Evolutionary conservation across 257 asterid species (phyloP), one percentile per base, ranked within the genome.

Genomic region (Catharanthus roseus): DNA sequence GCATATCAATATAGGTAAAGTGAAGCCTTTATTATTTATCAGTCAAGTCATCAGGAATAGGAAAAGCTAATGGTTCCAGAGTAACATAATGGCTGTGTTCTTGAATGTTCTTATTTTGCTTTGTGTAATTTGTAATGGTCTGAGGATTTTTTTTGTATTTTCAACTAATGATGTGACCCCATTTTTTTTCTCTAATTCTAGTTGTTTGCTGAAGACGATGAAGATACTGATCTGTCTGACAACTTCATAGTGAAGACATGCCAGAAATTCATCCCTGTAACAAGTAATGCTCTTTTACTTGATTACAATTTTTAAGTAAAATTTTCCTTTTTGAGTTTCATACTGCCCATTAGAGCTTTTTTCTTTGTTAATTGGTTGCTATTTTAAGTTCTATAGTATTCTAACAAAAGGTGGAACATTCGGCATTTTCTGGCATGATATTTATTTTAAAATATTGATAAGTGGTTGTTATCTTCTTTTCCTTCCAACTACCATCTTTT

Each of bases 211-310:
- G 86, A 69, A 74, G 97, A 86, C 62, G 96, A 85, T 70, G 99
- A 85, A 70, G 97, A 91, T 34, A 77, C 85, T 41, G 97, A 95
- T 82, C 84, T 95, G 78, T 86, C 99, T 31, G 90, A 95, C 67
- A 95, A 95, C 84, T 88, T 91, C 89, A 89, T 91, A 45, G 95
- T 89, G 77, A 91, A 88, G 96, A 89, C 97, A 55, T 91, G 99
- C 86, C 95, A 86, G 88, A 91, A 84, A 81, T 81, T 95, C 89
- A 89, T 95, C 83, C 96, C 97, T 26, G 96, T 91, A 34, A 91
- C 97, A 51, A 79, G 99, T 95, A 91, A 82, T 65, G 71, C 45
- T 73, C 78, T 75, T 68, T 74, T 67, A 57, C 49, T 50, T 55
- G 5, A 2, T 36, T 38, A 7, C 41, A 2, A 2, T 18, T 66